phyloP scores from a whole-genome alignment of 192 early-diverging fungal species.

The Coemansia sp. region DNA sequence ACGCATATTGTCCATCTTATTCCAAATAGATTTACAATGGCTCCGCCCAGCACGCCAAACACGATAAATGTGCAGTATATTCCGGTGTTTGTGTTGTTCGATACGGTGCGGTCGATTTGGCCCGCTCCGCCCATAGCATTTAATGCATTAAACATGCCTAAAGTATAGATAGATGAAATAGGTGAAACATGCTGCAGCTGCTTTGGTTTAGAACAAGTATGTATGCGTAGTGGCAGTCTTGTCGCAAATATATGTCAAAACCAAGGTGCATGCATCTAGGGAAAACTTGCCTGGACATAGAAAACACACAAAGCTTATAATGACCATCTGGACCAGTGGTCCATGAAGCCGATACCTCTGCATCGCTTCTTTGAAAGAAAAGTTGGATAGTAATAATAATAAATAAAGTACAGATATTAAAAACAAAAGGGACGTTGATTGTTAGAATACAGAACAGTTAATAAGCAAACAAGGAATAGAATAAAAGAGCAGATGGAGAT shows the following conservation, averaged over 20 bases:
- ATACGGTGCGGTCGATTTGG: conserved; percentile 57
- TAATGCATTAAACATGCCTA: conserved; percentile 67
- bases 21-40: conserved; percentile 71
- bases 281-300: conserved; percentile 54
- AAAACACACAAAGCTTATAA: conserved; percentile 67
- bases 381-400: too few species aligned
- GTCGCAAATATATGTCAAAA: background rate
- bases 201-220: too few species aligned
- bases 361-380: too few species aligned
- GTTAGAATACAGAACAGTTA: too few species aligned
- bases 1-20: conserved; percentile 58
- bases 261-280: too few species aligned
- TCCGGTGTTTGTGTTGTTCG: conserved; percentile 62
- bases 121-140: conserved; percentile 26
- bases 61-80: conserved; percentile 68
- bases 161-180: background rate
- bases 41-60: conserved; percentile 65
- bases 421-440: too few species aligned
- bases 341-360: conserved; percentile 34
- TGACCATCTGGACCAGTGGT: conserved; percentile 61
- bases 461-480: too few species aligned
- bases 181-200: conserved; percentile 23
- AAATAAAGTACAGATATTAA: too few species aligned
- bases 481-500: too few species aligned
- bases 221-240: too few species aligned